phyloP scores from a whole-genome alignment of 305 asterid species.

The Solanum aculeatissimum region DNA sequence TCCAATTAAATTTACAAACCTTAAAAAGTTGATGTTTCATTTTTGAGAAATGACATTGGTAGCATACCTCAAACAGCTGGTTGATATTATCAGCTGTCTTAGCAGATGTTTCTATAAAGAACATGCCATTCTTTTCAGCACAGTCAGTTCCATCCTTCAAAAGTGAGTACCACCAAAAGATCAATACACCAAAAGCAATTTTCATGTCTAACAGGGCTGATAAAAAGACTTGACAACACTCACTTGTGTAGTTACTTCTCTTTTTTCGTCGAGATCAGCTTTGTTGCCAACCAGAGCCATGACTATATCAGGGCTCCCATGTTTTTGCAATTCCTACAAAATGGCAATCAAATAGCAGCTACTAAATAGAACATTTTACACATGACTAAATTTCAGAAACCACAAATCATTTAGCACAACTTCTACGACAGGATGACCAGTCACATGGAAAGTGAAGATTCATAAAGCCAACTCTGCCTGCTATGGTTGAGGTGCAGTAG shows the following conservation, averaged over 20 bases:
- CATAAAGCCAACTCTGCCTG: not conserved
- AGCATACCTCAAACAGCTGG: conserved; percentile 90
- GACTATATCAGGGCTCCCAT: conserved; percentile 92
- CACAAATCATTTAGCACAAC: not conserved
- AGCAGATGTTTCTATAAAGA: conserved; percentile 95
- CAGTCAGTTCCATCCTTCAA: conserved; percentile 72
- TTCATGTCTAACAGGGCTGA: not conserved
- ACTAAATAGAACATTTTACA: not conserved
- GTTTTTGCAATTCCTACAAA: conserved; percentile 82
- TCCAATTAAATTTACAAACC: not conserved
- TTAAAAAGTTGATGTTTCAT: not conserved
- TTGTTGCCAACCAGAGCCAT: conserved; percentile 97
- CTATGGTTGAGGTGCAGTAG: not conserved
- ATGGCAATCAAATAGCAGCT: not conserved
- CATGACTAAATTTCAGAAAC: not conserved
- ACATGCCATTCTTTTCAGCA: conserved; percentile 95
- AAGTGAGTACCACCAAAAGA: not conserved
- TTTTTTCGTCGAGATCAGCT: conserved; percentile 87
- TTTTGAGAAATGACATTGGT: not conserved
- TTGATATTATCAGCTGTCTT: conserved; percentile 99
- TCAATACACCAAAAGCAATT: not conserved
- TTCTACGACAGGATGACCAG: not conserved
- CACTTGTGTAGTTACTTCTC: conserved; percentile 79
- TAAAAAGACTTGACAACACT: conserved; percentile 7
- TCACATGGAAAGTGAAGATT: not conserved